phyloP scores from a whole-genome alignment of 345 rosid species.

The Aegle marmelos region DNA sequence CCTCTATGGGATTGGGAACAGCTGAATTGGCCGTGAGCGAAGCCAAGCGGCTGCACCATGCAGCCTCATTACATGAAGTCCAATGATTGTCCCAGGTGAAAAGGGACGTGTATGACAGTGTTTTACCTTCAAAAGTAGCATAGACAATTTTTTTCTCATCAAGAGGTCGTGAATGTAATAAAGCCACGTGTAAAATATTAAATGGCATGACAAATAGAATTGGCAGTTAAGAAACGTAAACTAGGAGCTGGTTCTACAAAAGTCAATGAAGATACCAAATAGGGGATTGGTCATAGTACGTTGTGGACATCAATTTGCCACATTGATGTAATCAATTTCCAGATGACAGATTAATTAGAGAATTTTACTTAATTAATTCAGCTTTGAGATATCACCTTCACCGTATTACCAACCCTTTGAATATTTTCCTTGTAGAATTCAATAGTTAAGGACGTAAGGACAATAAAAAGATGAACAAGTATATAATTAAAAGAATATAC shows the following conservation, averaged over 20 bases:
- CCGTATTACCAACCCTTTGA: background rate
- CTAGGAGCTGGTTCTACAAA: background rate
- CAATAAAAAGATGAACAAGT: background rate
- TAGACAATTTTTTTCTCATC: background rate
- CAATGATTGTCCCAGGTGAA: background rate
- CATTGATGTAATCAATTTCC: background rate
- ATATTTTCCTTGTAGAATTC: background rate
- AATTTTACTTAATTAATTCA: background rate
- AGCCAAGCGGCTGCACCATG: background rate
- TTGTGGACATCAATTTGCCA: background rate
- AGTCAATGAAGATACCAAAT: background rate
- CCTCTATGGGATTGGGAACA: conserved; percentile 58
- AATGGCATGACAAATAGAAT: background rate
- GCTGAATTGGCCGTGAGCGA: conserved; percentile 41
- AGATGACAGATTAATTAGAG: background rate
- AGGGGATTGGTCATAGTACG: background rate
- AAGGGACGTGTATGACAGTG: background rate
- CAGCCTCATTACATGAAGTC: background rate
- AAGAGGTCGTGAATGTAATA: background rate
- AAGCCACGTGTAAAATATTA: background rate
- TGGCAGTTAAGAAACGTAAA: background rate
- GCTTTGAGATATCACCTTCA: background rate
- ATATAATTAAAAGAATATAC: background rate
- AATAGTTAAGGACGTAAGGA: background rate
- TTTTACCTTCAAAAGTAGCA: background rate